These are phyloP conservation scores for Solanum chaucha DNA, from an alignment of 257 asterid genomes.

Conservation along the genomic window DNA sequence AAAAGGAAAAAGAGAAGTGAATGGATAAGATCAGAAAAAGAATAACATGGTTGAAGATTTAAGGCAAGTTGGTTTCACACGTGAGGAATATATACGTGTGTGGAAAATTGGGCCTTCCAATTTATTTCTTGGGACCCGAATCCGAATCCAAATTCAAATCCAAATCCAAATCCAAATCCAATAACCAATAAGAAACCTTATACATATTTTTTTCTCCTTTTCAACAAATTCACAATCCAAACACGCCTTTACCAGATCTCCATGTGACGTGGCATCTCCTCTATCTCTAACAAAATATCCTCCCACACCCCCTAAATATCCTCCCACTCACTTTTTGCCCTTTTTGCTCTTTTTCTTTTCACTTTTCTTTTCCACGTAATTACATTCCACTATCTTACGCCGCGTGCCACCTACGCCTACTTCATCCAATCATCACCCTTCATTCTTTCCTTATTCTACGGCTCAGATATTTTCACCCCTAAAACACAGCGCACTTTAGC, in stretches of 20 bases:
- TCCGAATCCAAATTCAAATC: not conserved
- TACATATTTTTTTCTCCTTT: not conserved
- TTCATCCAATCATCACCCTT: conserved; percentile 11
- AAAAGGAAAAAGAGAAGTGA: not conserved
- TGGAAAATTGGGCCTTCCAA: not conserved
- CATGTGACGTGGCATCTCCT: conserved; percentile 37
- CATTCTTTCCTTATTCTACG: not conserved
- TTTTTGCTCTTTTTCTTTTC: not conserved
- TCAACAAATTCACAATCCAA: not conserved
- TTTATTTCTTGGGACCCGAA: not conserved
- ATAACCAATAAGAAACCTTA: not conserved
- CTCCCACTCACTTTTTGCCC: not conserved
- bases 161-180: not conserved
- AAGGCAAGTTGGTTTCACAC: not conserved
- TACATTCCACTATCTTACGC: conserved; percentile 11
- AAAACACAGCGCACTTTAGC: conserved; percentile 18
- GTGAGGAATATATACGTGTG: not conserved
- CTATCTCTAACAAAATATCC: conserved; percentile 24
- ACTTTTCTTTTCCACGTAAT: conserved; percentile 18
- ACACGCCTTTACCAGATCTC: not conserved
- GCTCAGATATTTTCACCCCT: not conserved
- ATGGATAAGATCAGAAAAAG: not conserved
- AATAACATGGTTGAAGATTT: not conserved
- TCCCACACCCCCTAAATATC: conserved; percentile 4
- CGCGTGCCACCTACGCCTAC: not conserved